phyloP scores from a whole-genome alignment of 2,329 filamentous ascomycete species.

The Didymella exigua region DNA sequence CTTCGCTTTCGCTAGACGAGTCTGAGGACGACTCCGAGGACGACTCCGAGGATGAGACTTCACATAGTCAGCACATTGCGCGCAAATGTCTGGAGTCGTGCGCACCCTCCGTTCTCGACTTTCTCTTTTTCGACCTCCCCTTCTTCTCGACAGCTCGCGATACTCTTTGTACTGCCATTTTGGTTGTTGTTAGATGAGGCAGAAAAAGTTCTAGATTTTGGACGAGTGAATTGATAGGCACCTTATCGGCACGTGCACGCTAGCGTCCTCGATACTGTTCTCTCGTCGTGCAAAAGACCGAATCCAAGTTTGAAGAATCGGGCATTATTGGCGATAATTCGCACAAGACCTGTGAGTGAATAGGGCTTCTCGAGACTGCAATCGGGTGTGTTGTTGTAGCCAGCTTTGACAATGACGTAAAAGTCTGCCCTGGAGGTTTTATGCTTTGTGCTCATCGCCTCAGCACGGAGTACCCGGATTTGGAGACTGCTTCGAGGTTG shows the following conservation, averaged over 20 bases:
- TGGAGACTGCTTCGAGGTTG: no score
- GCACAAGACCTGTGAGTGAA: no score
- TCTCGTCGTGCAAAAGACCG: no score
- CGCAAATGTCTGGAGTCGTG: not conserved
- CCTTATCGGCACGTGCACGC: constrained; percentile 37
- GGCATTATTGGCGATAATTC: no score
- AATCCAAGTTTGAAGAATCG: no score
- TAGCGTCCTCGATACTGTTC: not conserved
- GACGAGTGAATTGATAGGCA: constrained; percentile 28
- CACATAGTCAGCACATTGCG: constrained; percentile 16
- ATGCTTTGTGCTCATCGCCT: no score
- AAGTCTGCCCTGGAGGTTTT: no score
- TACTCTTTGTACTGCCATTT: constrained; percentile 33
- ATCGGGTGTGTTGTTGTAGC: no score
- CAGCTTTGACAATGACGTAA: no score
- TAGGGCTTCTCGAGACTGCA: no score
- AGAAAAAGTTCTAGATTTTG: constrained; percentile 31
- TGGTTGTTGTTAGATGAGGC: constrained; percentile 6
- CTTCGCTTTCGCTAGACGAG: constrained; percentile 38
- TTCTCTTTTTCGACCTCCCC: constrained; percentile 38
- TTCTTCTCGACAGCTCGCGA: constrained; percentile 28
- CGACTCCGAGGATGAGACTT: constrained; percentile 40
- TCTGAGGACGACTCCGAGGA: constrained; percentile 41
- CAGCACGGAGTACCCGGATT: no score
- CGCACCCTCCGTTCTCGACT: constrained; percentile 38